phyloP scores from a whole-genome alignment of 176 grass and related monocot species.

The Phyllostachys edulis region DNA sequence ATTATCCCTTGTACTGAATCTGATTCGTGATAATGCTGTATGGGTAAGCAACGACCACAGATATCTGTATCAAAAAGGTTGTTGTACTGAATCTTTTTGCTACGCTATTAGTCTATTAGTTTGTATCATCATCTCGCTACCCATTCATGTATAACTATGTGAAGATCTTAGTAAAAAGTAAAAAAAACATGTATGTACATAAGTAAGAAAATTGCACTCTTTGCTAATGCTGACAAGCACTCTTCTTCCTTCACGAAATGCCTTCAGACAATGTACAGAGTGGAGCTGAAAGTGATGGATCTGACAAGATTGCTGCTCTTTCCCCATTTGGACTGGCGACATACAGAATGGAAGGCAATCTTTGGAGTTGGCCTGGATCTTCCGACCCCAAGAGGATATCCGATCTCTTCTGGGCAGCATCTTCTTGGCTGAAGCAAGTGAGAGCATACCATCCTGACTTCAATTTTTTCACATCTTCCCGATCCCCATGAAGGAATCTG shows the following conservation, averaged over 20 bases:
- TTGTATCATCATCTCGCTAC: neutral
- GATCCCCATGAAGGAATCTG: no score
- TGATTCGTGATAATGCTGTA: neutral
- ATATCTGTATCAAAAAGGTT: neutral
- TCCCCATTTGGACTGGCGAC: slow-evolving; percentile 63
- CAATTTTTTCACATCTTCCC: slow-evolving; percentile 54
- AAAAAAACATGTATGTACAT: neutral
- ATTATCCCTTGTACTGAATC: neutral
- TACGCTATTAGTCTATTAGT: neutral
- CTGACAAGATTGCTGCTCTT: slow-evolving; percentile 16
- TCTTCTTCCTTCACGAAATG: no score
- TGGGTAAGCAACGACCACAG: neutral
- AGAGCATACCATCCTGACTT: slow-evolving; percentile 67
- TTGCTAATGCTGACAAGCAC: neutral
- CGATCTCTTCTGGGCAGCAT: slow-evolving; percentile 42
- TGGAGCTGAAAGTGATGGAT: neutral
- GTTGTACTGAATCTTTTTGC: neutral
- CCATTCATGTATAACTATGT: neutral
- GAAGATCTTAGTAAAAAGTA: neutral
- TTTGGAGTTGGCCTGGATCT: slow-evolving; percentile 50
- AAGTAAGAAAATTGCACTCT: no score
- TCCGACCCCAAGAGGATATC: neutral
- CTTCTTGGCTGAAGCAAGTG: slow-evolving; percentile 80
- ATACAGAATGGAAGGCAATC: slow-evolving; percentile 47
- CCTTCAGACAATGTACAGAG: slow-evolving; percentile 32